Evolutionary conservation across 352 stramenopile species (phyloP).

Genomic region (Hyaloperonospora arabidopsidis): DNA sequence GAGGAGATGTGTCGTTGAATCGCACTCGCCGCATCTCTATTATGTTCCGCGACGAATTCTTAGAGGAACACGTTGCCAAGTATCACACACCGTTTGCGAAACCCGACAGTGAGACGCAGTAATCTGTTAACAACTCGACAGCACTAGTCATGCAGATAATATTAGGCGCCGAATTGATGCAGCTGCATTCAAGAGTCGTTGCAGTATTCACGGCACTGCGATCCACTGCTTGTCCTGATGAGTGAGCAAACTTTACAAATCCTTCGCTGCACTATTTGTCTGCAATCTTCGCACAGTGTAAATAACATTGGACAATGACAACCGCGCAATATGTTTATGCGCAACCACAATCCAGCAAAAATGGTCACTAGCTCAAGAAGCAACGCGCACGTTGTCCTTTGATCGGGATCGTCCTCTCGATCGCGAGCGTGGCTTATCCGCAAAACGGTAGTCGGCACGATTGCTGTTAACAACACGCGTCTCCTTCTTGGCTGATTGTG

Average conservation of each 20-base stretch:
- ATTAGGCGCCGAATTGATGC: constrained; percentile 24
- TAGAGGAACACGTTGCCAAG: constrained; percentile 32
- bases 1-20: constrained; percentile 41
- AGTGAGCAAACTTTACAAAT: neutral
- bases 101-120: constrained; percentile 13
- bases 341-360: constrained; percentile 12
- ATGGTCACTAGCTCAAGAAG: constrained; percentile 13
- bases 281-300: constrained; percentile 7
- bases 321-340: constrained; percentile 11
- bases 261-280: constrained; percentile 1
- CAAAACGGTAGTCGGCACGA: constrained; percentile 69
- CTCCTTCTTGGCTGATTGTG: constrained; percentile 59
- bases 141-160: constrained; percentile 26
- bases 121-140: constrained; percentile 11
- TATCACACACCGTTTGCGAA: constrained; percentile 31
- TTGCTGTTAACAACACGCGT: constrained; percentile 70
- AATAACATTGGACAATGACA: constrained; percentile 4
- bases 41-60: constrained; percentile 70
- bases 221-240: neutral
- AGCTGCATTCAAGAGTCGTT: constrained; percentile 16
- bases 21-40: constrained; percentile 78
- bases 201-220: constrained; percentile 7
- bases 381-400: constrained; percentile 60
- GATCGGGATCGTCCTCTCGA: constrained; percentile 49
- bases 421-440: constrained; percentile 42